Base-by-base conservation (phyloP, 176 grass and related monocot species). In the Chrysopogon serrulatus region DNA sequence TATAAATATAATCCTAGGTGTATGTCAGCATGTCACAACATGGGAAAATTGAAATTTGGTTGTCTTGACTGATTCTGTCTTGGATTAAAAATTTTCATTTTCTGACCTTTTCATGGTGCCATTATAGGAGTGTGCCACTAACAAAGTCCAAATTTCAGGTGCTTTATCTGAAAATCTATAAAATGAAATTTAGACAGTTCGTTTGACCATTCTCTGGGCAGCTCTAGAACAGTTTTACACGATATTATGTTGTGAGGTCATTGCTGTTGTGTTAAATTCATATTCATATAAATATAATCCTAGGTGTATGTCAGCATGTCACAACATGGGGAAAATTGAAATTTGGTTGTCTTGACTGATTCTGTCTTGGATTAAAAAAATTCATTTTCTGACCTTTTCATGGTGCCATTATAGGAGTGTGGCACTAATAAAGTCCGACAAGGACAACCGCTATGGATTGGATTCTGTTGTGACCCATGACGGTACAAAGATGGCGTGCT, bases 401-500 rank as follows among this genome's bases (percentile, higher is more conserved):
- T 2, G 31, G 34, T 82, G 26, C 5, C 24, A 73, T 84, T 8
- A 34, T 90, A 98, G 96, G 87, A 92, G 40, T 32, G 87, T 92
- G 61, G 93, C 87, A 26, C 74, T 98, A 71, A 86, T 98, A 70
- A 98, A 95, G 71, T 95, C 96, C 13, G 83, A 93, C 68, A 98
- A 95, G 60, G 91, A 98, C 74, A 95, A 80, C 14, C 84, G 92
- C 80, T 98, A 98, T 63, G 89, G 82, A 51, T 79, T 93, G 66
- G 87, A 91, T 63, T 91, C 84, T 66, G 85, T 93, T 31, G 93
- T 98, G 45, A 95, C 93, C 10, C 93, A 98, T 88, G 89, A 98
- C 42, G 96, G 96, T 44, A 79, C 68, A 40, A 92, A 93, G 84
- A 95, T 98, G 91, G 26, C 77, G 13, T 98, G 96, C 64, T 88